Evolutionary conservation across 2,329 filamentous ascomycete species (phyloP).

Genomic region (Bipolaris cookei): DNA sequence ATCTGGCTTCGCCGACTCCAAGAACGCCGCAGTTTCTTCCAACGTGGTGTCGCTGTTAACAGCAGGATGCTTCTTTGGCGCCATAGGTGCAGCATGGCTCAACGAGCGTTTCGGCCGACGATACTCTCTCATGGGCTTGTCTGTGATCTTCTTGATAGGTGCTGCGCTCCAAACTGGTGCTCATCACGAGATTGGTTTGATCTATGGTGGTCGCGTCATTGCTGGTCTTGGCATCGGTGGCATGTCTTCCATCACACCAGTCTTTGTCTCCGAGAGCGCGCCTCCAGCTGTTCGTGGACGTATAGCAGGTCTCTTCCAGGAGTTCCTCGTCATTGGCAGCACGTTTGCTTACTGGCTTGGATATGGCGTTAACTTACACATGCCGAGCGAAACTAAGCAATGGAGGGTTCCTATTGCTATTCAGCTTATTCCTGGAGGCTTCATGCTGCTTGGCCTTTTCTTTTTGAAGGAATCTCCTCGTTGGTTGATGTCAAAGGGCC

Average conservation of each 20-base stretch:
- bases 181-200: conserved; percentile 14
- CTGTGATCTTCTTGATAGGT: conserved; percentile 12
- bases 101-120: conserved; percentile 15
- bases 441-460: conserved; percentile 57
- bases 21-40: conserved; percentile 11
- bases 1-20: conserved; percentile 13
- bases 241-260: conserved; percentile 61
- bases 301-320: conserved; percentile 57
- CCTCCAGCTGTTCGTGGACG: conserved; percentile 65
- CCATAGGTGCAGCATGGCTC: conserved; percentile 14
- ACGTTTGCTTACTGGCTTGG: conserved; percentile 48
- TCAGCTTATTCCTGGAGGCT: conserved; percentile 70
- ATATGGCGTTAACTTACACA: conserved; percentile 54
- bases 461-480: conserved; percentile 55
- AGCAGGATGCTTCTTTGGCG: conserved; percentile 17
- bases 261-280: conserved; percentile 54
- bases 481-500: conserved; percentile 53
- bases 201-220: conserved; percentile 51
- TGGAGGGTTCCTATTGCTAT: conserved; percentile 64
- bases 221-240: conserved; percentile 61
- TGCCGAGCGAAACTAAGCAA: conserved; percentile 52
- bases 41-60: conserved; percentile 15
- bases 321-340: conserved; percentile 58
- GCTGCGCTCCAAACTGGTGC: conserved; percentile 15
- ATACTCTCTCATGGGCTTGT: conserved; percentile 12